These are phyloP conservation scores for Calcarisporium arbuscula DNA, from an alignment of 2,329 filamentous ascomycete genomes.

Conservation along the genomic window DNA sequence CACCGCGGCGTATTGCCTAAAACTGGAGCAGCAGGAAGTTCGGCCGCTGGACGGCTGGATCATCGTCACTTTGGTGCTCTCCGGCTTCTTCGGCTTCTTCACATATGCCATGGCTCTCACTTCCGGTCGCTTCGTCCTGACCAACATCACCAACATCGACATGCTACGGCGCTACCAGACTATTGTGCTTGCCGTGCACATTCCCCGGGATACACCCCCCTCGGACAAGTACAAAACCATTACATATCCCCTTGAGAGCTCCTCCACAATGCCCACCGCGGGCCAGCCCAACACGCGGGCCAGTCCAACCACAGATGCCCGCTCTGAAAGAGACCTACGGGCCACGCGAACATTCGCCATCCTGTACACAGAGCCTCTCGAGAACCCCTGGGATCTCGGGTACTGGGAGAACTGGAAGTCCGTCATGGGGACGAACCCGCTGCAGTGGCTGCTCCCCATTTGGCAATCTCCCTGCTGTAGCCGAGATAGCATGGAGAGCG, in stretches of 20 bases:
- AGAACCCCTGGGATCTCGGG: slow-evolving; percentile 83
- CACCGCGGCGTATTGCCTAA: slow-evolving; percentile 57
- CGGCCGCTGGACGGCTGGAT: slow-evolving; percentile 49
- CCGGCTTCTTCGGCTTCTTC: slow-evolving; percentile 74
- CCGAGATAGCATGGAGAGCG: slow-evolving; percentile 58
- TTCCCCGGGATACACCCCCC: slow-evolving; percentile 44
- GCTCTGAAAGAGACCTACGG: slow-evolving; percentile 32
- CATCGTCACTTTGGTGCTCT: slow-evolving; percentile 60
- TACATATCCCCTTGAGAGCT: slow-evolving; percentile 48
- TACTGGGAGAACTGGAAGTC: slow-evolving; percentile 64
- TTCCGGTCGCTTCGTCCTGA: slow-evolving; percentile 60
- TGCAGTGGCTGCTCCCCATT: slow-evolving; percentile 80
- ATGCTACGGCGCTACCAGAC: slow-evolving; percentile 57
- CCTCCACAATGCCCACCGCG: slow-evolving; percentile 6
- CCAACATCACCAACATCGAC: slow-evolving; percentile 83
- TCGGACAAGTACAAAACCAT: slow-evolving; percentile 43
- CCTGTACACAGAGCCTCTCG: slow-evolving; percentile 62
- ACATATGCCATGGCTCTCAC: slow-evolving; percentile 68
- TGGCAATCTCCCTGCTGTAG: slow-evolving; percentile 66
- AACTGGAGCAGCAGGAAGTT: slow-evolving; percentile 41
- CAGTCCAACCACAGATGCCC: slow-evolving; percentile 11
- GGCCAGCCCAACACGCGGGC: neutral
- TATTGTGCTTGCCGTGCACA: slow-evolving; percentile 68
- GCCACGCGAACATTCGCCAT: slow-evolving; percentile 71
- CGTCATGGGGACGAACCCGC: slow-evolving; percentile 65